Conservation (phyloP, 2,329 filamentous ascomycete genomes). For the Magnaporthiopsis incrustans region DNA sequence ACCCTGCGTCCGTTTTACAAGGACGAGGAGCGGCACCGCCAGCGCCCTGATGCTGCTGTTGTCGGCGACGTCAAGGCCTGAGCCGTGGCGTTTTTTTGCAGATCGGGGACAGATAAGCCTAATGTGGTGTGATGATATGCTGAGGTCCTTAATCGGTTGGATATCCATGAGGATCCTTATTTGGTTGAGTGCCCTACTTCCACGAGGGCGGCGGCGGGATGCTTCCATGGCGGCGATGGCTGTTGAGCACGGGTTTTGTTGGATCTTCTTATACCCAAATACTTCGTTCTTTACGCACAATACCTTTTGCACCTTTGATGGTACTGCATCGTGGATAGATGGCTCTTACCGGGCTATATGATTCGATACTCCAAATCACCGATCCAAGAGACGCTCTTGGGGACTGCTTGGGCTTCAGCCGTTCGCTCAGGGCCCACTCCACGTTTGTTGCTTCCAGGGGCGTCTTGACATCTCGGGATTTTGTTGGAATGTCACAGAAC, state of each 20-base stretch:
- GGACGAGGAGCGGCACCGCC: not conserved
- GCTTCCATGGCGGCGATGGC: no score
- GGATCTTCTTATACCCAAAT: not conserved
- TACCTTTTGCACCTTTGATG: not conserved
- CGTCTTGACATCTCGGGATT: no score
- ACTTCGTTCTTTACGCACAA: not conserved
- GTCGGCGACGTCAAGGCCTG: not conserved
- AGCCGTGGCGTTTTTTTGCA: not conserved
- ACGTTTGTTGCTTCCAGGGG: no score
- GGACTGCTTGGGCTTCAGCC: no score
- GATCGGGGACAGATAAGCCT: not conserved
- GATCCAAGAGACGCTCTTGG: not conserved
- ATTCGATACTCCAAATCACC: not conserved
- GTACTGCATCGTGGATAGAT: not conserved
- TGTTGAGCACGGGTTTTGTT: not conserved
- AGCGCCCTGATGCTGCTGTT: not conserved
- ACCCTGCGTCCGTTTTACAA: slow-evolving; percentile 39
- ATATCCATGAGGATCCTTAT: not conserved
- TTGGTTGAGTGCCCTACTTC: no score
- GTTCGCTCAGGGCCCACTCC: no score
- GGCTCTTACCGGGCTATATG: not conserved
- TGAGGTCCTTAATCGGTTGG: not conserved
- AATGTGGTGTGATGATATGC: not conserved
- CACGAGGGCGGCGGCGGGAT: no score
- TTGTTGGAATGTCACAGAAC: no score